A percentile compares a stretch with the other conserved stretches of the same genome.
These are phyloP conservation scores for Phytophthora pisi DNA, from an alignment of 352 stramenopile genomes.

Conservation along the genomic window DNA sequence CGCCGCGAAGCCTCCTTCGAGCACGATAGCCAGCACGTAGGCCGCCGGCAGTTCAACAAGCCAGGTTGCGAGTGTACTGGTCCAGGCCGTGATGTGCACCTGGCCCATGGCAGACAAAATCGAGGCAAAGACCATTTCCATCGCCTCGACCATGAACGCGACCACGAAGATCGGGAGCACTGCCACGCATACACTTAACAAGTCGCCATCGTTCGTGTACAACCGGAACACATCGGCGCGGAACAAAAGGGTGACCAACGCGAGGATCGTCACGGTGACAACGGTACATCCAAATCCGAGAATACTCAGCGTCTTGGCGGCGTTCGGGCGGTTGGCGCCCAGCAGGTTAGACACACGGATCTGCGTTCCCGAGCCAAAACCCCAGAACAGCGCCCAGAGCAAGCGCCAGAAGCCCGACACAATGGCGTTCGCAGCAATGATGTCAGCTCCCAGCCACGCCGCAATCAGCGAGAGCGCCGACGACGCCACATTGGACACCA, in stretches of 20 bases:
- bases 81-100: conserved; percentile 34
- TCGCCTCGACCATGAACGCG: conserved; percentile 37
- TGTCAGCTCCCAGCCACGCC: conserved; percentile 24
- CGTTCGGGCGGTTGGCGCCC: conserved; percentile 32
- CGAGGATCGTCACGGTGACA: conserved; percentile 29
- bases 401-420: conserved; percentile 38
- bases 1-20: conserved; percentile 28
- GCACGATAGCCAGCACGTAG: conserved; percentile 28
- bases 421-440: conserved; percentile 35
- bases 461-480: conserved; percentile 33
- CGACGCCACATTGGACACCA: conserved; percentile 30
- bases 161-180: conserved; percentile 36
- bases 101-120: conserved; percentile 36
- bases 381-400: conserved; percentile 38
- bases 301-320: conserved; percentile 30
- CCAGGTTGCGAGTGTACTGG: conserved; percentile 32
- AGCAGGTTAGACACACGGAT: conserved; percentile 37
- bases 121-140: conserved; percentile 38
- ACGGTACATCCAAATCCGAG: conserved; percentile 34
- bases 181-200: conserved; percentile 26
- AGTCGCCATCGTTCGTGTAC: conserved; percentile 34
- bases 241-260: conserved; percentile 25
- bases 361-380: conserved; percentile 31
- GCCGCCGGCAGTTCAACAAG: conserved; percentile 30
- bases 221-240: conserved; percentile 33